These are phyloP conservation scores for Coprinopsis cinerea DNA, from an alignment of 768 basidiomycete genomes.

Conservation along the genomic window DNA sequence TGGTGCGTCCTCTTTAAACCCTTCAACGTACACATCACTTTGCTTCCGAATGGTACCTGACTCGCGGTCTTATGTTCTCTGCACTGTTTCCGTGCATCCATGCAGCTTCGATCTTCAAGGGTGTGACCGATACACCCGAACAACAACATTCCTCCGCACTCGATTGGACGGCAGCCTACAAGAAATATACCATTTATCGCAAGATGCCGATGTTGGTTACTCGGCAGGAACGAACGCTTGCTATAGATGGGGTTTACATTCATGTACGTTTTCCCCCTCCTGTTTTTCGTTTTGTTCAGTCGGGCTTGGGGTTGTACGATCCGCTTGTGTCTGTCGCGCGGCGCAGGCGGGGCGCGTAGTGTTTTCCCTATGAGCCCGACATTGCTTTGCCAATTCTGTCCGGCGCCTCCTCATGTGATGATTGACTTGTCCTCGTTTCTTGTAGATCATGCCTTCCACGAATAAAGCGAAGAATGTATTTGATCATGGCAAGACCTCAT, in stretches of 20 bases:
- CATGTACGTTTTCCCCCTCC: slow-evolving; percentile 46
- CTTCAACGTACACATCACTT: too few species aligned
- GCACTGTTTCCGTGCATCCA: not conserved
- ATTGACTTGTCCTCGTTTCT: too few species aligned
- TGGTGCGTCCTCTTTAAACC: too few species aligned
- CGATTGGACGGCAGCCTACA: slow-evolving; percentile 83
- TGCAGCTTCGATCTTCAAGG: slow-evolving; percentile 89
- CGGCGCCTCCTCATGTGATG: slow-evolving; percentile 1
- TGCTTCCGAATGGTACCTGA: too few species aligned
- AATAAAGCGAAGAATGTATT: slow-evolving; percentile 77
- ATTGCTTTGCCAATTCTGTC: not conserved
- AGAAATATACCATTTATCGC: slow-evolving; percentile 90
- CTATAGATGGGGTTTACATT: slow-evolving; percentile 93
- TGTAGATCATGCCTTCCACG: slow-evolving; percentile 82
- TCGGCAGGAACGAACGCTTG: slow-evolving; percentile 83
- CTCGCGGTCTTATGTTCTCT: too few species aligned
- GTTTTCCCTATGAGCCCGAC: too few species aligned
- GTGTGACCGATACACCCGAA: slow-evolving; percentile 70
- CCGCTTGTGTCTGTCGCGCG: not conserved
- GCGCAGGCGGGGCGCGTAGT: too few species aligned
- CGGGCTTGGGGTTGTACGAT: not conserved
- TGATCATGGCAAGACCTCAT: slow-evolving; percentile 85
- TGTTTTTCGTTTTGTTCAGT: not conserved
- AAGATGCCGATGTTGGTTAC: slow-evolving; percentile 93
- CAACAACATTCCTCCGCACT: slow-evolving; percentile 52